Conservation (phyloP, 2,329 filamentous ascomycete genomes). For the Ascochyta lentis region DNA sequence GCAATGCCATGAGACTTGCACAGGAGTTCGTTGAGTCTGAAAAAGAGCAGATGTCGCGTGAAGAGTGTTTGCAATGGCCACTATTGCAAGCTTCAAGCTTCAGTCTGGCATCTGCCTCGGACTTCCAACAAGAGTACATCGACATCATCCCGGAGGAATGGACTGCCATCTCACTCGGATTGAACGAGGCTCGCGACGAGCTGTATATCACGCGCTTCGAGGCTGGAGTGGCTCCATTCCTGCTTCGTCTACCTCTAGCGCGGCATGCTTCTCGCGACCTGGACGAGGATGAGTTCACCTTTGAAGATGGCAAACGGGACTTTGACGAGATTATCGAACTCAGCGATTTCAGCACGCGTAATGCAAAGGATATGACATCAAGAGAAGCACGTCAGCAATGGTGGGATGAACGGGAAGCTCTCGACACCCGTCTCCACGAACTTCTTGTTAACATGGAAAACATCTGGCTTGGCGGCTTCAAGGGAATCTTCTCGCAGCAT, state of each 20-base stretch:
- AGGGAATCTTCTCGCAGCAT: conserved; percentile 86
- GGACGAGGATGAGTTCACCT: conserved; percentile 82
- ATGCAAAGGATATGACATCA: conserved; percentile 71
- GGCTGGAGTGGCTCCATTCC: conserved; percentile 77
- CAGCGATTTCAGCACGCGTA: conserved; percentile 85
- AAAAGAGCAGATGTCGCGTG: conserved; percentile 48
- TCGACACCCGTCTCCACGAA: conserved; percentile 78
- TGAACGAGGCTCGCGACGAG: conserved; percentile 83
- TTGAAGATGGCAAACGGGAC: conserved; percentile 78
- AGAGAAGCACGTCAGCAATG: conserved; percentile 81
- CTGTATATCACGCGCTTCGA: conserved; percentile 88
- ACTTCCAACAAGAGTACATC: conserved; percentile 80
- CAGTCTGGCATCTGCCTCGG: conserved; percentile 48
- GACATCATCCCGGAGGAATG: conserved; percentile 83
- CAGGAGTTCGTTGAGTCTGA: conserved; percentile 61
- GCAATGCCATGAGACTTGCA: conserved; percentile 72
- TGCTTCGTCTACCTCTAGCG: conserved; percentile 83
- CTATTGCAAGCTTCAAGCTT: conserved; percentile 39
- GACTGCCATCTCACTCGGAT: conserved; percentile 83
- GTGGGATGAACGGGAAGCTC: conserved; percentile 84
- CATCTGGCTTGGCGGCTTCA: conserved; percentile 94
- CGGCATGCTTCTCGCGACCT: conserved; percentile 81
- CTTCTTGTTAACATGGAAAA: conserved; percentile 87
- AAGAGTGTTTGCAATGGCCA: conserved; percentile 51
- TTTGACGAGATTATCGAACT: conserved; percentile 80